Conservation (phyloP, 495 filamentous ascomycete species). For the Aspergillus panamensis region DNA sequence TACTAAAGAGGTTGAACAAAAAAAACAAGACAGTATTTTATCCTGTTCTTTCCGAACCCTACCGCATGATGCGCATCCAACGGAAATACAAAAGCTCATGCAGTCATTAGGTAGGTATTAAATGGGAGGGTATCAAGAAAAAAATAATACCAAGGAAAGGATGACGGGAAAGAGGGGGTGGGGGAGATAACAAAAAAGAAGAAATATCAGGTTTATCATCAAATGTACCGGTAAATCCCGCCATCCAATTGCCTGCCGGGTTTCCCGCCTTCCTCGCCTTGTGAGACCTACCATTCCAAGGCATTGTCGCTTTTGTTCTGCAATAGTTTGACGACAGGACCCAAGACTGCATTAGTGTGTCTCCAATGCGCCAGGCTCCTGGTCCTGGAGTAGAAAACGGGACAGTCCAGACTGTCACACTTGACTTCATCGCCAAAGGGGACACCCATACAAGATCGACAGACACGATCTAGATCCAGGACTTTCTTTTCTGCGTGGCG, state of each 20-base stretch:
- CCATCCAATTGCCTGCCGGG: background rate
- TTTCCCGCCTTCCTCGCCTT: background rate
- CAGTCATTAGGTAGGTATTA: too few relatives aligned
- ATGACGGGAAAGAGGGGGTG: background rate
- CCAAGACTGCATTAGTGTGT: slow-evolving; percentile 53
- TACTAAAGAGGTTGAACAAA: too few relatives aligned
- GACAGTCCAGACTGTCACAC: slow-evolving; percentile 89
- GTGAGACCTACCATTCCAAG: slow-evolving; percentile 41
- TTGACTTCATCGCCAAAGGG: slow-evolving; percentile 69
- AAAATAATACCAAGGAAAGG: too few relatives aligned
- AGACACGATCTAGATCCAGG: slow-evolving; percentile 67
- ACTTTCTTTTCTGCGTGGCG: slow-evolving; percentile 60
- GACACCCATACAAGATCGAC: slow-evolving; percentile 75
- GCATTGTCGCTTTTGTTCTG: slow-evolving; percentile 41
- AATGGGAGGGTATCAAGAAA: too few relatives aligned
- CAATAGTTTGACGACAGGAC: slow-evolving; percentile 55
- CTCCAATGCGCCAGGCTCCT: slow-evolving; percentile 62
- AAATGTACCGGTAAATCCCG: background rate
- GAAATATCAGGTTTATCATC: background rate
- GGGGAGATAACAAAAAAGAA: background rate
- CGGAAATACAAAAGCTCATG: too few relatives aligned
- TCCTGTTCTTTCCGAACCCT: too few relatives aligned
- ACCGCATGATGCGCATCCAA: too few relatives aligned
- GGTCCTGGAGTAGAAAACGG: slow-evolving; percentile 83
- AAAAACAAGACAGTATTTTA: too few relatives aligned